Base-by-base conservation (phyloP, 768 basidiomycete genomes). In the Phallus indusiatus region DNA sequence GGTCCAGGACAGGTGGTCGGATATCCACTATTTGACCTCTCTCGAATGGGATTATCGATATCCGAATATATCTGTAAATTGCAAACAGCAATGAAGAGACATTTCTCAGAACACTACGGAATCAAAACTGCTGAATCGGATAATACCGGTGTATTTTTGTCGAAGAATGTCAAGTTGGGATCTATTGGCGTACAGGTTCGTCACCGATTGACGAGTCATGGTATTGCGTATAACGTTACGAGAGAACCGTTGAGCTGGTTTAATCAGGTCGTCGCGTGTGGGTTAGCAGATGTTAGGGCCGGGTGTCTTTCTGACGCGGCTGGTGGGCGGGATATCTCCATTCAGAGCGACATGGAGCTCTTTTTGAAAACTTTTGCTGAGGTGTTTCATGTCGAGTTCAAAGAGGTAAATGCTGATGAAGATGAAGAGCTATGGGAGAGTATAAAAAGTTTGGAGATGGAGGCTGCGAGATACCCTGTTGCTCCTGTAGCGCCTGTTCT, bases 151-250 rank as follows among this genome's bases (percentile, higher is more conserved):
- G 86, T 96, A 28, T 98, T 98, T 69, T 72, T 93, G 55, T 80
- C 88, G 66, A 73, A 77, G n/a, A 73, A 72, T 33, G 87, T 87
- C 50, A 99, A 98, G 71, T 78, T 99, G 65, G 92, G 83, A 17
- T 98, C 95, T 67, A 95, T 99, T 55, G 96, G 96, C 48, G 92
- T 99, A 55, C 94, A 97, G 70, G 85, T 98, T 56, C 85, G 94
- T 58, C 94, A 97, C 68, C 82, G 95, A 48, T 79, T 99, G 57
- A 95, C 96, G 48, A 88, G 85, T 22, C 96, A 99, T 69, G 96
- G 96, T 1, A 96, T 99, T 72, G 83, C 94, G 1, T 74, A 97
- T 68, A 99, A 99, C 71, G 76, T 97, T 60, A 91, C 92, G 0
- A 72, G 70, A 28, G 87, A 96, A 63, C 92, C 93, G 4, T 68